Evolutionary conservation across 176 grass and related monocot species (phyloP), one percentile per base, ranked within the genome.

Genomic region (Eremochloa ophiuroides): DNA sequence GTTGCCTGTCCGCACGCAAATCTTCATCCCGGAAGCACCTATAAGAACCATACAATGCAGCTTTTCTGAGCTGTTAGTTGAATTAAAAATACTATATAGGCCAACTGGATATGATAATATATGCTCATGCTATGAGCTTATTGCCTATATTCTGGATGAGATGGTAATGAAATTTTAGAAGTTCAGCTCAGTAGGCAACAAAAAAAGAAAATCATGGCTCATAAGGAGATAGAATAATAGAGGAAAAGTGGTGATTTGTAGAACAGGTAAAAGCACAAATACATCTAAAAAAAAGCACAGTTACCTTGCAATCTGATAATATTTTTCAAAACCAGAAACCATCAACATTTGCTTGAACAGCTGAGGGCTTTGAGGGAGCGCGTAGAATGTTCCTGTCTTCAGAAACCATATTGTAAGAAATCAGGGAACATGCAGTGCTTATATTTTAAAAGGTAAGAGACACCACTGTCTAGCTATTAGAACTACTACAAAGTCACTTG

Each of bases 311-410:
- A 99, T 91, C 78, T 99, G 96, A 53, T 93, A 99, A 82, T 99
- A 99, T 90, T 89, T 99, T 86, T 99, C 93, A 43, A 99, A 99
- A 59, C 96, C 93, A 82, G 93, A 99, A 60, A 93, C 96, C 91
- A 99, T 93, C 83, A 99, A 69, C 93, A 99, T 99, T 86, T 99
- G 93, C 85, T 99, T 99, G 85, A 99, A 99, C 77, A 99, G 85
- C 78, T 99, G 96, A 65, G 96, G 96, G 59, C 96, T 99, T 91
- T 99, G 96, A 71, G 96, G 96, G 62, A 99, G 90, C 78, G 96
- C 96, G 88, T 93, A 99, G 90, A 94, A 95, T 69, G 88, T 90
- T 82, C 96, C 96, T 93, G 93, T 86, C 96, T 99, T 99, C 93
- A 99, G 34, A 93, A 89, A 99, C 64, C 55, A 87, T 82, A 79